phyloP scores from a whole-genome alignment of 495 filamentous ascomycete species.

The Xylaria telfairii region DNA sequence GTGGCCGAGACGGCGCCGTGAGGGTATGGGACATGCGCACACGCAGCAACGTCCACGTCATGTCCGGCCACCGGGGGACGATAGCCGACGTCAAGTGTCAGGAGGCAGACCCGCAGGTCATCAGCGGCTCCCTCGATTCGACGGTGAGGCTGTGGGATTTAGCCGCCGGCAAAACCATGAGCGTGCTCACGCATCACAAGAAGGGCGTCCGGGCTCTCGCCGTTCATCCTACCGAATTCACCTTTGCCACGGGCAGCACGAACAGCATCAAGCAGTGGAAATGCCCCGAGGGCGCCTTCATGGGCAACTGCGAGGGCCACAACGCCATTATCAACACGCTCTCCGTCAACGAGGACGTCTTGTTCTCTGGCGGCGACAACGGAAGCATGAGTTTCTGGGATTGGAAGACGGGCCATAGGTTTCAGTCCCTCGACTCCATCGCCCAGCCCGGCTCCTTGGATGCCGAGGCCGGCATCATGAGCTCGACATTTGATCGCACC shows the following conservation, averaged over 20 bases:
- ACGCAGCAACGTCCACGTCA: conserved; percentile 90
- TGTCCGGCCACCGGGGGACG: conserved; percentile 87
- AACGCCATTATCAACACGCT: conserved; percentile 96
- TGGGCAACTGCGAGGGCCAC: conserved; percentile 99
- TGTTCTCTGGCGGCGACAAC: conserved; percentile 96
- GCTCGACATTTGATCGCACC: conserved; percentile 86
- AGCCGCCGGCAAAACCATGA: conserved; percentile 94
- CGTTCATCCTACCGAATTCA: conserved; percentile 91
- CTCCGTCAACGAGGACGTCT: conserved; percentile 89
- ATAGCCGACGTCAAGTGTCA: conserved; percentile 90
- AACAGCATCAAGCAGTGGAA: conserved; percentile 99
- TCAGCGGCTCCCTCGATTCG: conserved; percentile 86
- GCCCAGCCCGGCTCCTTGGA: conserved; percentile 94
- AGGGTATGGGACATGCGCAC: conserved; percentile 99
- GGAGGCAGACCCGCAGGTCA: conserved; percentile 95
- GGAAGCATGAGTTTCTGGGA: conserved; percentile 98
- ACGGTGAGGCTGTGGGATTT: conserved; percentile 97
- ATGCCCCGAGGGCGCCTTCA: conserved; percentile 96
- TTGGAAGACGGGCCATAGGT: conserved; percentile 95
- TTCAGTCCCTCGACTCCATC: conserved; percentile 84
- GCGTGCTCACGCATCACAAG: conserved; percentile 96
- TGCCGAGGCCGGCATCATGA: conserved; percentile 93
- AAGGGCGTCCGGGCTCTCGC: conserved; percentile 90
- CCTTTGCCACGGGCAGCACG: conserved; percentile 90
- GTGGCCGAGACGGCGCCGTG: conserved; percentile 91